phyloP scores from a whole-genome alignment of 768 basidiomycete genomes.

The Albatrellus ellisii region DNA sequence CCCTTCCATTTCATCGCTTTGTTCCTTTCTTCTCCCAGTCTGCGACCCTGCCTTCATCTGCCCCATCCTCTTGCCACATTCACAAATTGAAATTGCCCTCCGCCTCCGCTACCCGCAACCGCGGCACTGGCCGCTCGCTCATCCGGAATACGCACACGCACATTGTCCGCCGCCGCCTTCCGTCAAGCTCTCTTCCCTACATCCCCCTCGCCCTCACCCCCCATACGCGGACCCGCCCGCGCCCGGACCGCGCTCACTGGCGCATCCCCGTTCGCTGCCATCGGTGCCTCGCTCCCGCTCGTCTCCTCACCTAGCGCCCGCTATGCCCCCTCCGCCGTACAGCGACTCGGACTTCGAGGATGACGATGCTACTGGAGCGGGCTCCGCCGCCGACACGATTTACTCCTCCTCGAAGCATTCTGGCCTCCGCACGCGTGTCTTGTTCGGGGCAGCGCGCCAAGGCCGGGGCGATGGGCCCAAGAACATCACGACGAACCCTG shows the following conservation, averaged over 20 bases:
- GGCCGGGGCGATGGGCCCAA: conserved; percentile 6
- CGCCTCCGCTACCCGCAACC: not conserved
- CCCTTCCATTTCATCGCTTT: too few relatives aligned
- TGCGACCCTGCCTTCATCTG: conserved; percentile 2
- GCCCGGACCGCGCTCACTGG: too few relatives aligned
- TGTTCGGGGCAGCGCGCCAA: not conserved
- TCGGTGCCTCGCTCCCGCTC: conserved; percentile 13
- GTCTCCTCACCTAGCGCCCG: conserved; percentile 8
- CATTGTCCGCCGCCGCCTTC: conserved; percentile 8
- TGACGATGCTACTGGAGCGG: conserved; percentile 3
- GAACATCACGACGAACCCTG: conserved; percentile 50
- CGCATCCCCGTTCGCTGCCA: too few relatives aligned
- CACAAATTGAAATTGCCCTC: not conserved
- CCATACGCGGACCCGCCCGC: too few relatives aligned
- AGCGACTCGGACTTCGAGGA: conserved; percentile 10
- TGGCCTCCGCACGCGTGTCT: conserved; percentile 10
- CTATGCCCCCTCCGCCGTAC: conserved; percentile 4
- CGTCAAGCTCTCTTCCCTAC: conserved; percentile 1
- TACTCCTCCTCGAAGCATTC: conserved; percentile 8
- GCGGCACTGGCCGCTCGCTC: conserved; percentile 1
- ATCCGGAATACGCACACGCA: conserved; percentile 3
- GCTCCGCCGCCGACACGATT: conserved; percentile 2
- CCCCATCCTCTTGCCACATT: conserved; percentile 8
- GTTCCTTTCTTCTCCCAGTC: too few relatives aligned
- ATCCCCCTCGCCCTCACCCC: too few relatives aligned